phyloP scores from a whole-genome alignment of 345 rosid genomes.

The Luvunga scandens region DNA sequence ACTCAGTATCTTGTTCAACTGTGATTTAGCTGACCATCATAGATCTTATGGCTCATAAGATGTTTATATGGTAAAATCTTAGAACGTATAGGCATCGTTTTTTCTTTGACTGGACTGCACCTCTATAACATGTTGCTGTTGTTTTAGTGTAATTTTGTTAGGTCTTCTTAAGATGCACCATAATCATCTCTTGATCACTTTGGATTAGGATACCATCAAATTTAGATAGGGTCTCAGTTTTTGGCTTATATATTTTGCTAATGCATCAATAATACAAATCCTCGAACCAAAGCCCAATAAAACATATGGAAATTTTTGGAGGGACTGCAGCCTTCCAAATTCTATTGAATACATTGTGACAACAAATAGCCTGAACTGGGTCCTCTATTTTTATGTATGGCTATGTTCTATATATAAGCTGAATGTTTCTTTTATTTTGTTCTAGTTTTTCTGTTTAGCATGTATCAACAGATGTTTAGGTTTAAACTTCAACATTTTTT shows the following conservation, averaged over 20 bases:
- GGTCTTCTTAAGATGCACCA: neutral
- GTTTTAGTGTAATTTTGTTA: neutral
- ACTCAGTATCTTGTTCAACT: neutral
- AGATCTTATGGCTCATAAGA: neutral
- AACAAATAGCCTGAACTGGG: too few relatives aligned
- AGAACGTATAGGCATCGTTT: neutral
- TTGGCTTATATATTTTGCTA: neutral
- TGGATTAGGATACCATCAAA: neutral
- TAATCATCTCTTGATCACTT: neutral
- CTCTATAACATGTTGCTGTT: neutral
- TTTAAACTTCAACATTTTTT: neutral
- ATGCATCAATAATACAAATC: neutral
- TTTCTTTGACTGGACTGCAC: neutral
- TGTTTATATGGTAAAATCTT: neutral
- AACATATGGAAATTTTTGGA: neutral
- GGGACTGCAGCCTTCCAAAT: neutral
- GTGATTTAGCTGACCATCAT: neutral
- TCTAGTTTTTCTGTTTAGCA: too few relatives aligned
- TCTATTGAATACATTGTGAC: neutral
- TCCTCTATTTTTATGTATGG: too few relatives aligned
- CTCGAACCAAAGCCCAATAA: neutral
- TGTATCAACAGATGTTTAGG: neutral
- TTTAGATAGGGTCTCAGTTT: neutral
- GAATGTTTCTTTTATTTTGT: too few relatives aligned
- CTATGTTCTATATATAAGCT: too few relatives aligned